Conservation (phyloP, 768 basidiomycete species). For the Lyophyllum semitale region DNA sequence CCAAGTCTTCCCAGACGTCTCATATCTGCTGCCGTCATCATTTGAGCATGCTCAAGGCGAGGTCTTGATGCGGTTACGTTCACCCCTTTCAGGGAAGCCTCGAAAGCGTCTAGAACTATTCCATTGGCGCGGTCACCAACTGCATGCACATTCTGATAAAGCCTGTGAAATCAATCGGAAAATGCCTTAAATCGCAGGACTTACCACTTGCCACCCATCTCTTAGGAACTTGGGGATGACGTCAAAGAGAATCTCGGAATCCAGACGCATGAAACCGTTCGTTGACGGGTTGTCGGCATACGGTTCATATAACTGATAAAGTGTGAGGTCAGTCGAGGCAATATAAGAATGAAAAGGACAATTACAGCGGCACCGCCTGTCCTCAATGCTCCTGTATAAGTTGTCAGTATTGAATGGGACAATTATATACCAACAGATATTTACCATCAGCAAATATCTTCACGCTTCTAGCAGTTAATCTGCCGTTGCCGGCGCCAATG, state of each 20-base stretch:
- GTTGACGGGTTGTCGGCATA: conserved; percentile 80
- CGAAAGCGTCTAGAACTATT: conserved; percentile 82
- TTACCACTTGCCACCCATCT: conserved; percentile 90
- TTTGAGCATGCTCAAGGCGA: conserved; percentile 90
- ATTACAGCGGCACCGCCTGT: conserved; percentile 87
- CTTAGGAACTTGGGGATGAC: conserved; percentile 70
- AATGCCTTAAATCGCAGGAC: conserved; percentile 32
- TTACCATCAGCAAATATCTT: conserved; percentile 78
- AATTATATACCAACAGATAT: conserved; percentile 14
- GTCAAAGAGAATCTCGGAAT: conserved; percentile 58
- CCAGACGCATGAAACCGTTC: conserved; percentile 76
- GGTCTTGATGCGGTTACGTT: conserved; percentile 71
- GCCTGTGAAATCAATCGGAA: background rate
- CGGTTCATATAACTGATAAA: conserved; percentile 68
- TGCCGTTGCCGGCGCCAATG: conserved; percentile 56
- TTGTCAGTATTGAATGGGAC: background rate
- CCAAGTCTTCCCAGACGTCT: conserved; percentile 75
- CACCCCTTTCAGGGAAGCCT: conserved; percentile 58
- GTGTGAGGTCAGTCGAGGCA: conserved; percentile 1
- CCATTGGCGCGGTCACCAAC: conserved; percentile 89
- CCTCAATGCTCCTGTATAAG: conserved; percentile 69
- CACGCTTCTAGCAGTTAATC: conserved; percentile 72
- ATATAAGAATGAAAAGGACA: background rate
- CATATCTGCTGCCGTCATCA: conserved; percentile 79
- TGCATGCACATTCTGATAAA: conserved; percentile 77